Conservation (phyloP, 257 asterid species). For the Capsicum baccatum region DNA sequence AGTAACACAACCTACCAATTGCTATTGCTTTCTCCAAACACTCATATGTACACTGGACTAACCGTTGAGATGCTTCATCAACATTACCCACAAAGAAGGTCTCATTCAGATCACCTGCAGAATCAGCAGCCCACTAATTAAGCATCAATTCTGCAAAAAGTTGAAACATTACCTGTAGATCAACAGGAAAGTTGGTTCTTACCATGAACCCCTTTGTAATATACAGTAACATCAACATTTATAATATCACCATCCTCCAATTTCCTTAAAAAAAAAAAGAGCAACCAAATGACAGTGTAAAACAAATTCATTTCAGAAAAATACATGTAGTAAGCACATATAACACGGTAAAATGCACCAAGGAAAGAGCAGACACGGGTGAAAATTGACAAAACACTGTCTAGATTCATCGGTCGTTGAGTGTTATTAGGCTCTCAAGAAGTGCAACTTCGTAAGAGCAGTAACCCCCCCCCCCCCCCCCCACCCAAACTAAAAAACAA, state of each 20-base stretch:
- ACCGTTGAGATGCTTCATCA: slow-evolving; percentile 78
- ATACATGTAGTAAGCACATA: not conserved
- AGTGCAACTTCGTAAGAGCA: not conserved
- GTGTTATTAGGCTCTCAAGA: not conserved
- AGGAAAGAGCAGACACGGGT: not conserved
- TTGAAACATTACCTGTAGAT: not conserved
- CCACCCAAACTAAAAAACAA: not conserved
- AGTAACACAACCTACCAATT: slow-evolving; percentile 57
- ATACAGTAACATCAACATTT: slow-evolving; percentile 88
- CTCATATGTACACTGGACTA: slow-evolving; percentile 92
- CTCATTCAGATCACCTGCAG: slow-evolving; percentile 92
- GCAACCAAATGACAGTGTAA: slow-evolving; percentile 10
- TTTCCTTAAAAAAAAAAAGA: slow-evolving; percentile 62
- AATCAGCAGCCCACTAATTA: slow-evolving; percentile 30
- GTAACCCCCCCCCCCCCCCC: not conserved
- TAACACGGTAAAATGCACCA: not conserved
- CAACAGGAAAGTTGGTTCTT: slow-evolving; percentile 21
- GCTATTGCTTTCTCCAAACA: slow-evolving; percentile 96
- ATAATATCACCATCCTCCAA: slow-evolving; percentile 98
- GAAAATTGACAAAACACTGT: not conserved
- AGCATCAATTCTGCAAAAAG: slow-evolving; percentile 15
- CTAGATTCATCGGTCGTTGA: not conserved
- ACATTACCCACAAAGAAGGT: slow-evolving; percentile 95
- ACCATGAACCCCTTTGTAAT: slow-evolving; percentile 95
- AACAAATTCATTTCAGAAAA: not conserved